Percentiles rank a stretch among this genome's conserved stretches.
Conservation (phyloP, 495 filamentous ascomycete species). For the Hypomontagnella monticulosa region DNA sequence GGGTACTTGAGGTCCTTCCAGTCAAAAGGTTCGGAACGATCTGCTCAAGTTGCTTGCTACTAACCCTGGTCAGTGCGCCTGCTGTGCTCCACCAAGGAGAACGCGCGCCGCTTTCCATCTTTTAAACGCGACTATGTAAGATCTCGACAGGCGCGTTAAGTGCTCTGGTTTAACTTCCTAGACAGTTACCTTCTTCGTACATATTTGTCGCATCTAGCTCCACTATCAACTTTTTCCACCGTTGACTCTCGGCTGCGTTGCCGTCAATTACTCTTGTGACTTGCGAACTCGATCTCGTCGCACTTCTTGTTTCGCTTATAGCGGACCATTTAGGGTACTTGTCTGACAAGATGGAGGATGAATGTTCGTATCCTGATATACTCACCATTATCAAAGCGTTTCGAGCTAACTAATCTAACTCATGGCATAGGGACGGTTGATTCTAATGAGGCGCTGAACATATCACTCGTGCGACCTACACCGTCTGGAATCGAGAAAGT, state of each 20-base stretch:
- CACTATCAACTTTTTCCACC: not conserved
- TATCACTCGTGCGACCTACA: constrained; percentile 73
- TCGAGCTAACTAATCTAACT: constrained; percentile 37
- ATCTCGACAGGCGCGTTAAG: constrained; percentile 34
- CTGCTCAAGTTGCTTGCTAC: constrained; percentile 3
- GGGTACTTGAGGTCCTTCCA: constrained; percentile 1
- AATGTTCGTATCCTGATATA: constrained; percentile 54
- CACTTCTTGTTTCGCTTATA: not conserved
- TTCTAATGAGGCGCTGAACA: constrained; percentile 76
- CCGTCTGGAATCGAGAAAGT: constrained; percentile 65
- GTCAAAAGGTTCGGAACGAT: constrained; percentile 18
- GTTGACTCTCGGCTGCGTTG: not conserved
- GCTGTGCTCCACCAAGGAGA: constrained; percentile 3
- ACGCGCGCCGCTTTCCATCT: constrained; percentile 34
- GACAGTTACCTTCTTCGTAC: not conserved
- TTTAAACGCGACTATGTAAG: constrained; percentile 10
- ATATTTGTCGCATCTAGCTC: too few species aligned
- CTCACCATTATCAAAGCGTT: not conserved
- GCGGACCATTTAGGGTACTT: not conserved
- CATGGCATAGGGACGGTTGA: constrained; percentile 70
- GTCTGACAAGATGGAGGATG: constrained; percentile 52
- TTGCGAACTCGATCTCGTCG: not conserved
- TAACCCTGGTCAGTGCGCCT: constrained; percentile 17
- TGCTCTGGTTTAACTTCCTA: not conserved
- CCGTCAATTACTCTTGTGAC: not conserved